Base-by-base conservation (phyloP, 805 yeast genomes). In the Sugiyamaella americana region DNA sequence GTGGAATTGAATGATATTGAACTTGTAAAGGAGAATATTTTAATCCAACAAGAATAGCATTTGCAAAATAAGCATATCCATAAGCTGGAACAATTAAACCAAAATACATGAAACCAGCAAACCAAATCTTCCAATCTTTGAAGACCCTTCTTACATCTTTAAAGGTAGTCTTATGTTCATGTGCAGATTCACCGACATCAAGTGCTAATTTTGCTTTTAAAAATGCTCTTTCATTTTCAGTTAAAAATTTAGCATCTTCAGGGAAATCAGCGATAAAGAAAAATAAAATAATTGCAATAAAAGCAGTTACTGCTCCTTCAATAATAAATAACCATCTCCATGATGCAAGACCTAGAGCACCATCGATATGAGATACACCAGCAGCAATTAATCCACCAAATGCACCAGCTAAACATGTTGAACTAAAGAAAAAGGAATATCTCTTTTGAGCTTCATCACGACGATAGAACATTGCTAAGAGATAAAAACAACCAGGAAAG, bases 1-100 rank as follows among this genome's bases (percentile, higher is more conserved):
- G 94, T 54, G 87, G 88, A 41, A 87, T 85, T 0, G 95, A 83
- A 66, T 81, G 82, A 46, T 82, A 75, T 63, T 87, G 87, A 6
- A 94, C 91, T 47, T 75, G 70, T 57, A 79, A 82, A 2, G 86
- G 80, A 2, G 86, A 73, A 69, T 81, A 73, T 18, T 84, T 82
- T 67, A 82, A 68, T 36, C 74, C 64, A 44, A 68, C 68, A 59
- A 82, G 79, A 59, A 82, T 82, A 24, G 82, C 70, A 37, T 86
- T 79, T 18, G 87, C 81, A 61, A 82, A 82, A 62, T 76, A 82
- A 13, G 88, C 87, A 57, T 81, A 82, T 37, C 87, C 83, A 56
- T 83, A 83, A 16, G 87, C 73, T n/a, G 87, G 87, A 49, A 82
- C 75, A 56, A 82, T 74, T 46, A 77, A 67, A 22, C 82, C 79